Conservation (phyloP, 768 basidiomycete genomes). For the Polyporus arcularius region DNA sequence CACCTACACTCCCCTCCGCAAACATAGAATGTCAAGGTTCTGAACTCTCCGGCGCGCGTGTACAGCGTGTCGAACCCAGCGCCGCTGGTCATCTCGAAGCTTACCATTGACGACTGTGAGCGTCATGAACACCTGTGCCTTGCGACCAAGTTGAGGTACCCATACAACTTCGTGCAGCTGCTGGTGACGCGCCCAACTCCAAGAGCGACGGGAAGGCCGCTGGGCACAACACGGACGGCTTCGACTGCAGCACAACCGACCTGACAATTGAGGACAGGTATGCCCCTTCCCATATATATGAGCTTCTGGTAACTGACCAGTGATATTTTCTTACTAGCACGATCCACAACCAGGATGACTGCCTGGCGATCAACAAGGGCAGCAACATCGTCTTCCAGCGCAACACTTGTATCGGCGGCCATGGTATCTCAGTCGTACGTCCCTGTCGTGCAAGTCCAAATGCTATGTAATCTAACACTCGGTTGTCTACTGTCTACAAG, state of each 20-base stretch:
- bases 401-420: constrained; percentile 56
- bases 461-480: no score
- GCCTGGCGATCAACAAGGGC: constrained; percentile 53
- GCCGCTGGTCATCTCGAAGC: constrained; percentile 39
- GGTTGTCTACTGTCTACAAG: constrained; percentile 30
- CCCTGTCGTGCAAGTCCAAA: not conserved
- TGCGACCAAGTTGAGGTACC: not conserved
- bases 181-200: constrained; percentile 52
- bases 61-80: constrained; percentile 32
- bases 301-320: not conserved
- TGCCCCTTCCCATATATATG: not conserved
- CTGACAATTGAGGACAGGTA: constrained; percentile 31
- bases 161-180: constrained; percentile 37
- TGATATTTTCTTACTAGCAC: not conserved
- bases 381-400: constrained; percentile 41
- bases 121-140: not conserved
- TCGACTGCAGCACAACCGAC: constrained; percentile 30
- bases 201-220: constrained; percentile 50
- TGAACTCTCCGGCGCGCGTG: constrained; percentile 42
- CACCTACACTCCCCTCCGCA: no score
- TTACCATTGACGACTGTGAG: constrained; percentile 61
- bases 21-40: constrained; percentile 35
- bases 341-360: constrained; percentile 49
- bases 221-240: constrained; percentile 42
- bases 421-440: constrained; percentile 59